phyloP scores from a whole-genome alignment of 139 green algal genomes.

The Parachlorella kessleri region DNA sequence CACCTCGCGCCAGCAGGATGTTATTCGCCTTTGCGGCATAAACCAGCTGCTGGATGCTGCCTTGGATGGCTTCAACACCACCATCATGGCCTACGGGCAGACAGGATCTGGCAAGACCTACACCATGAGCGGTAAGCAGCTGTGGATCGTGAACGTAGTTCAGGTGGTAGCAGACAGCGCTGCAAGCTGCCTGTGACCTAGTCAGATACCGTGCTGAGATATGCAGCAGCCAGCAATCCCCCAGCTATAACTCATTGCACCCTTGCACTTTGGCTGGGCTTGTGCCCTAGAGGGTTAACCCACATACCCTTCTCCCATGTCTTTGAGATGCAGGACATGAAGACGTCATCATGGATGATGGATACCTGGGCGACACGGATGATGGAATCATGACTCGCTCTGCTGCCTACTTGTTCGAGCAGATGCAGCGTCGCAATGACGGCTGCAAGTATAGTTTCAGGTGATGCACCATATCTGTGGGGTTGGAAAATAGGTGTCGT shows the following conservation, averaged over 20 bases:
- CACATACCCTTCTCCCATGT: no score
- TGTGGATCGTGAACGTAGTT: no score
- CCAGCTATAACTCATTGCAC: no score
- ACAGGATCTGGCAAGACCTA: conserved; percentile 71
- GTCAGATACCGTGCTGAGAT: no score
- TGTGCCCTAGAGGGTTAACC: no score
- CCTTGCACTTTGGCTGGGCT: no score
- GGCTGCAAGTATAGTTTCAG: conserved; percentile 1
- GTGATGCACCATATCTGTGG: no score
- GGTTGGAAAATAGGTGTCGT: no score
- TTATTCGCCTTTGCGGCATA: conserved; percentile 55
- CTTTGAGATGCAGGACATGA: conserved; percentile 18
- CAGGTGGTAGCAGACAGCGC: no score
- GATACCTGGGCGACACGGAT: conserved; percentile 57
- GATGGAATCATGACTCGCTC: conserved; percentile 78
- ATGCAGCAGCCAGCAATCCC: no score
- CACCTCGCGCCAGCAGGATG: conserved; percentile 41
- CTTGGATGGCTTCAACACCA: conserved; percentile 83
- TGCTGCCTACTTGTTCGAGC: conserved; percentile 71
- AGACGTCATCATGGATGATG: conserved; percentile 56
- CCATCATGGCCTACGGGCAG: conserved; percentile 66
- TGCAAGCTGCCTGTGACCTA: no score
- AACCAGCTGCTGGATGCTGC: conserved; percentile 83
- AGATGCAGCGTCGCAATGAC: conserved; percentile 30
- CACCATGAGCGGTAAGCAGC: conserved; percentile 56